A percentile compares a stretch with the other conserved stretches of the same genome.
Conservation (phyloP, 2,329 filamentous ascomycete genomes). For the Arthroderma sp. region DNA sequence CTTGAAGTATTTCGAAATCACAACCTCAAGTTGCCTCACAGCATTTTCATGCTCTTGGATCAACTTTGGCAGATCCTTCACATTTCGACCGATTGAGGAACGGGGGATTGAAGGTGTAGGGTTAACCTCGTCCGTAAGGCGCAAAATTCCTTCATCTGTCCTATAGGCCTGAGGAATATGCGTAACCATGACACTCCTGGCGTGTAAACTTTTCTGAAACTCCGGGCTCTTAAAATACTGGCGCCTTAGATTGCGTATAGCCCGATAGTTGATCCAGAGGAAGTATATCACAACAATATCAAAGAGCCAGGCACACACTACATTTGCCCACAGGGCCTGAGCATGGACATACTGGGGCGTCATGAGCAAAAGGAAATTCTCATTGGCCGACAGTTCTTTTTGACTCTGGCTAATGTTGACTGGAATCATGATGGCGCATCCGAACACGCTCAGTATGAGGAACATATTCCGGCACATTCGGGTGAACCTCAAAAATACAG, state of each 20-base stretch:
- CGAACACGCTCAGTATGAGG: slow-evolving; percentile 55
- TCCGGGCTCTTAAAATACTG: slow-evolving; percentile 74
- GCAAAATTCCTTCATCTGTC: slow-evolving; percentile 75
- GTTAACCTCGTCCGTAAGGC: slow-evolving; percentile 67
- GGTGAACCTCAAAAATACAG: slow-evolving; percentile 75
- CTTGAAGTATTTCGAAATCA: slow-evolving; percentile 81
- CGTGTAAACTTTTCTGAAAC: slow-evolving; percentile 77
- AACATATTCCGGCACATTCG: slow-evolving; percentile 92
- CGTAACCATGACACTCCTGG: slow-evolving; percentile 48
- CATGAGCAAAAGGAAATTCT: slow-evolving; percentile 28
- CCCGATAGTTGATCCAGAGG: slow-evolving; percentile 80
- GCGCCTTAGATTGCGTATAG: slow-evolving; percentile 56
- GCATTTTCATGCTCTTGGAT: slow-evolving; percentile 71
- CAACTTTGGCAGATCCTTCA: slow-evolving; percentile 73
- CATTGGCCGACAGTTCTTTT: slow-evolving; percentile 14
- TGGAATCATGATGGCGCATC: slow-evolving; percentile 66
- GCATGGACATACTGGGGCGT: slow-evolving; percentile 40
- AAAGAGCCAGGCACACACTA: slow-evolving; percentile 49
- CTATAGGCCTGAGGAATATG: slow-evolving; percentile 67
- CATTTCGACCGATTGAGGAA: slow-evolving; percentile 76
- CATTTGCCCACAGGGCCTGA: slow-evolving; percentile 45
- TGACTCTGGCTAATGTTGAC: slow-evolving; percentile 52
- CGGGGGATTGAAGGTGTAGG: slow-evolving; percentile 67
- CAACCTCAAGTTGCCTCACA: slow-evolving; percentile 68
- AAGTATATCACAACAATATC: slow-evolving; percentile 66